Conservation (phyloP, 2,329 filamentous ascomycete species). For the Diplodia mutila region DNA sequence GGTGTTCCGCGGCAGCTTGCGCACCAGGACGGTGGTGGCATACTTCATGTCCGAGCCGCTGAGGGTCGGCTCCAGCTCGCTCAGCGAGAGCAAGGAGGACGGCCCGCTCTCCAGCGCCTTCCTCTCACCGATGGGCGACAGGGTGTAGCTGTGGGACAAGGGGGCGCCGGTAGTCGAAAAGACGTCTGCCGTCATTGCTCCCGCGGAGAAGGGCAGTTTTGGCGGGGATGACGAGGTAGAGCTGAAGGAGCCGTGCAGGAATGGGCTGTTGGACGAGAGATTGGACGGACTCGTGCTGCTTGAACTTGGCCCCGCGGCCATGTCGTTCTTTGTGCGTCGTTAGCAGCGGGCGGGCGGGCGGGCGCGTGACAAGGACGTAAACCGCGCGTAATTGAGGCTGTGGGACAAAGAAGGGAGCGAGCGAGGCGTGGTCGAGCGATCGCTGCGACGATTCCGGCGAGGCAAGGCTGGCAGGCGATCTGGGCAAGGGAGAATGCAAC, state of each 20-base stretch:
- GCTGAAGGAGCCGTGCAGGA: constrained; percentile 44
- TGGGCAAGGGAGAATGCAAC: constrained; percentile 5
- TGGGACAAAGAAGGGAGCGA: constrained; percentile 23
- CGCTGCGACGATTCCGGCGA: background rate
- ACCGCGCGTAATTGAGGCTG: constrained; percentile 19
- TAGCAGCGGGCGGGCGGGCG: background rate
- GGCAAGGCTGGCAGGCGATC: background rate
- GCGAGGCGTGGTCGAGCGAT: no score
- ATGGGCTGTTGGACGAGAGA: constrained; percentile 43
- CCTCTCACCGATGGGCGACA: constrained; percentile 48
- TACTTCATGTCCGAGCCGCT: constrained; percentile 29
- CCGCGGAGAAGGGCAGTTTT: constrained; percentile 38
- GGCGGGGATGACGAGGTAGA: constrained; percentile 47
- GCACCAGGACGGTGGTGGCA: constrained; percentile 56
- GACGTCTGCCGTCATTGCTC: constrained; percentile 47
- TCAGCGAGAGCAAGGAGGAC: constrained; percentile 41
- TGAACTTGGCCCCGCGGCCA: constrained; percentile 48
- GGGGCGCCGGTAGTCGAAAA: constrained; percentile 37
- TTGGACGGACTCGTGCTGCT: constrained; percentile 47
- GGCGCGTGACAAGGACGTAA: constrained; percentile 23
- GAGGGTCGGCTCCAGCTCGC: constrained; percentile 40
- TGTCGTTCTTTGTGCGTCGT: constrained; percentile 29
- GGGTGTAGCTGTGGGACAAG: constrained; percentile 43
- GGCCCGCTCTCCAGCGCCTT: constrained; percentile 43
- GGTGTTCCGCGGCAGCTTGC: constrained; percentile 62